Evolutionary conservation across 2,329 filamentous ascomycete species (phyloP).

Genomic region (Aspergillus carbonarius): DNA sequence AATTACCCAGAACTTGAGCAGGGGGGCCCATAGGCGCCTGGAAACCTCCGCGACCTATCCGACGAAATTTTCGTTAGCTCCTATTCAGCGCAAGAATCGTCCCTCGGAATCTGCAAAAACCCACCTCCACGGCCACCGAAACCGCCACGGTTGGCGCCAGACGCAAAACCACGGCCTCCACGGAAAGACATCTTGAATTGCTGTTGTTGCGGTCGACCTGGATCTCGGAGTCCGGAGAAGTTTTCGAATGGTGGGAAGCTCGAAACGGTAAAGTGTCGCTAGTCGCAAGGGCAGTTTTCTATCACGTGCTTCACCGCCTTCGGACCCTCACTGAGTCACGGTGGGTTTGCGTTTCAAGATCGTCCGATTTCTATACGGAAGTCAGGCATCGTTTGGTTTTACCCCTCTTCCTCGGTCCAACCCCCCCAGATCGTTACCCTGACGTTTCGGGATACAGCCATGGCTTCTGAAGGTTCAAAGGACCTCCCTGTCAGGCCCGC

Average conservation of each 20-base stretch:
- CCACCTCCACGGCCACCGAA: slow-evolving; percentile 44
- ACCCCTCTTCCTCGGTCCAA: slow-evolving; percentile 22
- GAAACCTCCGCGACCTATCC: slow-evolving; percentile 61
- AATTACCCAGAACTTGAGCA: slow-evolving; percentile 57
- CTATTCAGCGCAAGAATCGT: slow-evolving; percentile 9
- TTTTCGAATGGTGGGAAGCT: slow-evolving; percentile 46
- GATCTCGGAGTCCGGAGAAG: slow-evolving; percentile 33
- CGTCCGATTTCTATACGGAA: slow-evolving; percentile 4
- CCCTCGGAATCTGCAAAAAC: slow-evolving; percentile 25
- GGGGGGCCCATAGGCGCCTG: slow-evolving; percentile 63
- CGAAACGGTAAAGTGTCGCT: slow-evolving; percentile 45
- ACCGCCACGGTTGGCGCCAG: slow-evolving; percentile 55
- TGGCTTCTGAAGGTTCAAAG: slow-evolving; percentile 38
- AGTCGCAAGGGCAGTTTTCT: slow-evolving; percentile 35
- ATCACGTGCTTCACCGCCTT: slow-evolving; percentile 39
- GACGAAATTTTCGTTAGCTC: slow-evolving; percentile 38
- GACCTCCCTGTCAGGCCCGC: slow-evolving; percentile 39
- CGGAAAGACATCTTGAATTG: slow-evolving; percentile 62
- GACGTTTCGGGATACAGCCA: slow-evolving; percentile 19
- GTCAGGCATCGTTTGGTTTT: slow-evolving; percentile 14
- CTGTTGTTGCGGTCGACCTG: slow-evolving; percentile 28
- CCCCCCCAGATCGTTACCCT: slow-evolving; percentile 16
- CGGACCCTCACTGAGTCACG: slow-evolving; percentile 26
- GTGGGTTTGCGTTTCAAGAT: slow-evolving; percentile 14
- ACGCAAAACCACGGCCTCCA: slow-evolving; percentile 53